Evolutionary conservation across 169 alveolate species (phyloP).

Genomic region (Neospora caninum): DNA sequence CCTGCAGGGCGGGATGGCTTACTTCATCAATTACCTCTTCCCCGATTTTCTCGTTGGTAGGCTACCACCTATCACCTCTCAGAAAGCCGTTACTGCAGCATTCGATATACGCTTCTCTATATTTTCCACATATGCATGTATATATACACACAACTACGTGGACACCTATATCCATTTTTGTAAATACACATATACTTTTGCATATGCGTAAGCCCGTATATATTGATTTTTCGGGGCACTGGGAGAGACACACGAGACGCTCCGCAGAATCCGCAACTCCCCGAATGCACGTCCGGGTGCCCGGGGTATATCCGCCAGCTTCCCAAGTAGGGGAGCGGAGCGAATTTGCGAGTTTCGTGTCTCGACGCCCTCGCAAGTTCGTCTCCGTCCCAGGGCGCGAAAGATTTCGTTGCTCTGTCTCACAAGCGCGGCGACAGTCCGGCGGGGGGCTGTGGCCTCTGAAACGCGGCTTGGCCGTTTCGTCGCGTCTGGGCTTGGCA

Average conservation of each 20-base stretch:
- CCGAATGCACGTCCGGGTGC: too few relatives aligned
- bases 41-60: constrained; percentile 82
- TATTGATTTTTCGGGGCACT: too few relatives aligned
- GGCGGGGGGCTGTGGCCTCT: too few relatives aligned
- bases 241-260: too few relatives aligned
- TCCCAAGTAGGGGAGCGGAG: too few relatives aligned
- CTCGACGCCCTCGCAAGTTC: neutral
- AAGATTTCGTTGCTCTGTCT: too few relatives aligned
- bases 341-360: too few relatives aligned
- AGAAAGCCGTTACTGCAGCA: neutral
- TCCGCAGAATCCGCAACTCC: too few relatives aligned
- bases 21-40: constrained; percentile 76
- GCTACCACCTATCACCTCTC: neutral
- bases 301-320: too few relatives aligned
- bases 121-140: neutral
- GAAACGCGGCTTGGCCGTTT: too few relatives aligned
- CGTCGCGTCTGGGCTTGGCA: too few relatives aligned
- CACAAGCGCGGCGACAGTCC: too few relatives aligned
- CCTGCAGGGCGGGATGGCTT: constrained; percentile 83
- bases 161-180: neutral
- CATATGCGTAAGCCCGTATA: neutral
- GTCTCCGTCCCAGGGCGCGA: neutral
- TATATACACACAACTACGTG: neutral
- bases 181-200: neutral
- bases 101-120: neutral